These are phyloP conservation scores for Trichoderma erinaceum DNA, from an alignment of 495 filamentous ascomycete species.

Conservation along the genomic window DNA sequence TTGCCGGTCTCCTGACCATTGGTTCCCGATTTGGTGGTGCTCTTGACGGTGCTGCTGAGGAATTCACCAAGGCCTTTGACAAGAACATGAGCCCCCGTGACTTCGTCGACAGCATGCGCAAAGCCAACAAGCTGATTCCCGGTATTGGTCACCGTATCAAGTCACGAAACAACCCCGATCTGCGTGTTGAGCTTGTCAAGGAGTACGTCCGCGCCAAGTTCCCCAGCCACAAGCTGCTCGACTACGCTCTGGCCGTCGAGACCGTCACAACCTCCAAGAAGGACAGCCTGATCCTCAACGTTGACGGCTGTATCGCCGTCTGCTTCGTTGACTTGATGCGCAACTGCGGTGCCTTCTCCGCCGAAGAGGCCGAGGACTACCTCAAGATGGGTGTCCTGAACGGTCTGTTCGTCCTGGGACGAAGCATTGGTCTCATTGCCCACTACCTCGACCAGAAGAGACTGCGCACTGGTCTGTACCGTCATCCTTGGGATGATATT, in stretches of 20 bases:
- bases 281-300: conserved; percentile 99
- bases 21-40: conserved; percentile 98
- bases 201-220: conserved; percentile 97
- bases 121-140: conserved; percentile 99
- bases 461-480: conserved; percentile 93
- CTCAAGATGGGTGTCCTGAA: conserved; percentile 94
- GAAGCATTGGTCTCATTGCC: conserved; percentile 96
- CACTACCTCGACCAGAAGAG: conserved; percentile 99
- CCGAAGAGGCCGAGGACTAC: conserved; percentile 79
- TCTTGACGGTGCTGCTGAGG: conserved; percentile 93
- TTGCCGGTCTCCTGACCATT: conserved; percentile 95
- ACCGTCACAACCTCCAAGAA: conserved; percentile 98
- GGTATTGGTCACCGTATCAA: conserved; percentile 99
- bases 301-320: conserved; percentile 94
- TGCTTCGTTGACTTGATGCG: conserved; percentile 97
- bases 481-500: conserved; percentile 98
- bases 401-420: conserved; percentile 95
- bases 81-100: conserved; percentile 97
- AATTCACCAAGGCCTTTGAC: conserved; percentile 97
- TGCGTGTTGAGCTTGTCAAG: conserved; percentile 98
- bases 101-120: conserved; percentile 97
- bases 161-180: conserved; percentile 98
- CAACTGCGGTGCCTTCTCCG: conserved; percentile 92
- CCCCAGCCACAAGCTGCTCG: conserved; percentile 91
- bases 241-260: conserved; percentile 97